A percentile compares a stretch with the other conserved stretches of the same genome.
These are phyloP conservation scores for Nematocida sp. DNA, from an alignment of 371 early-diverging fungal species.

Conservation along the genomic window DNA sequence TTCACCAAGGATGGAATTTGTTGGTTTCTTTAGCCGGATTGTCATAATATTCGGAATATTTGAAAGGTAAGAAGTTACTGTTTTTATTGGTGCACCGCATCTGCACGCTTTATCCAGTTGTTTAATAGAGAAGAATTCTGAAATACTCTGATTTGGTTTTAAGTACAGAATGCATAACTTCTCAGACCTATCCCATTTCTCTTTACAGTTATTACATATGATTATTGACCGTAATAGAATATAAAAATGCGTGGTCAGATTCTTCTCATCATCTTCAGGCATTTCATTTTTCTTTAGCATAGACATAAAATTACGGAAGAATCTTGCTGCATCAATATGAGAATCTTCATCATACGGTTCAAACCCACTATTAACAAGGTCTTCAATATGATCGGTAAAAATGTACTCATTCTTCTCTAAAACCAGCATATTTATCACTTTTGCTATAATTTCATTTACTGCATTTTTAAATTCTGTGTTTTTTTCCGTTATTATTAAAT, in stretches of 20 bases:
- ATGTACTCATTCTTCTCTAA: background rate
- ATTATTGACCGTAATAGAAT: background rate
- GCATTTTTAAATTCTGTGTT: slow-evolving; percentile 13
- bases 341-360: background rate
- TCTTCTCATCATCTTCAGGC: background rate
- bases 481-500: background rate
- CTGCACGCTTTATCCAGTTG: slow-evolving; percentile 33
- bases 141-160: slow-evolving; percentile 26
- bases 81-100: slow-evolving; percentile 17
- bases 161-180: slow-evolving; percentile 23
- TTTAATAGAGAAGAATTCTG: slow-evolving; percentile 39
- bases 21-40: slow-evolving; percentile 19
- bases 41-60: slow-evolving; percentile 25
- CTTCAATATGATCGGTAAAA: slow-evolving; percentile 7
- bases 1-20: slow-evolving; percentile 27
- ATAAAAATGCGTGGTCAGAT: slow-evolving; percentile 2
- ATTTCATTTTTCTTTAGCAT: slow-evolving; percentile 23
- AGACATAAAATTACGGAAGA: slow-evolving; percentile 24
- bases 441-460: slow-evolving; percentile 17
- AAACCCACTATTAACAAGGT: background rate
- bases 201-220: slow-evolving; percentile 16
- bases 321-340: slow-evolving; percentile 15
- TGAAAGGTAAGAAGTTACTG: background rate
- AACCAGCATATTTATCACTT: background rate
- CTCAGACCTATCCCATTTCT: slow-evolving; percentile 23